Percentiles rank a stretch among this genome's conserved stretches.
phyloP scores from a whole-genome alignment of 345 rosid genomes.

The Eucalyptus urophylla region DNA sequence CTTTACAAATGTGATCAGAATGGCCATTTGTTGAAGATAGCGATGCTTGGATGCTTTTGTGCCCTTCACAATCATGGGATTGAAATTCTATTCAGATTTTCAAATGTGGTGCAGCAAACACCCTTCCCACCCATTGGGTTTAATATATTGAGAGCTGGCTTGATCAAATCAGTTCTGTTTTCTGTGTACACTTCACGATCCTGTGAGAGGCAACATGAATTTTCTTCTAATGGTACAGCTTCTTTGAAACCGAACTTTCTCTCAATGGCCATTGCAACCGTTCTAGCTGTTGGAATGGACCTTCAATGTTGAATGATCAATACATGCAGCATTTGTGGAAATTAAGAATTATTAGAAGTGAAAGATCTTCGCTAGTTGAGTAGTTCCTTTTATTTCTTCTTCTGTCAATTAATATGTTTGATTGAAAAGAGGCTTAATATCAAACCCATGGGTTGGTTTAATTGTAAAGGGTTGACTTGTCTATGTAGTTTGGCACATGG shows the following conservation, averaged over 20 bases:
- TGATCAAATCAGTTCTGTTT: slow-evolving; percentile 27
- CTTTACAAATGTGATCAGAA: slow-evolving; percentile 7
- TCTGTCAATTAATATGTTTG: background rate
- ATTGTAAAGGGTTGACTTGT: background rate
- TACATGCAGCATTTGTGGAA: background rate
- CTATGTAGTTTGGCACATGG: background rate
- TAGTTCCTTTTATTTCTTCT: background rate
- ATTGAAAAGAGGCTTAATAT: background rate
- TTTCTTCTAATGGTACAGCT: slow-evolving; percentile 22
- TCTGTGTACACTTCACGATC: slow-evolving; percentile 21
- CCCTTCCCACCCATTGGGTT: slow-evolving; percentile 32
- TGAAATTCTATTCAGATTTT: slow-evolving; percentile 24
- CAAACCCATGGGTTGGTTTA: background rate
- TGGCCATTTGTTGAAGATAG: slow-evolving; percentile 20
- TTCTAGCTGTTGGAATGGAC: background rate
- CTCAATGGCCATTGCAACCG: background rate
- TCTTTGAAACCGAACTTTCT: background rate
- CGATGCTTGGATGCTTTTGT: slow-evolving; percentile 23
- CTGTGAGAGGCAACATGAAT: background rate
- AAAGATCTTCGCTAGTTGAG: background rate
- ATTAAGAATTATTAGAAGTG: background rate
- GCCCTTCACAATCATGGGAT: slow-evolving; percentile 31
- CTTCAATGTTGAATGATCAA: background rate
- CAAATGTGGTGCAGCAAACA: slow-evolving; percentile 25
- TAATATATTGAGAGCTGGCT: slow-evolving; percentile 27